phyloP scores from a whole-genome alignment of 352 stramenopile genomes.

The Phytophthora lateralis region DNA sequence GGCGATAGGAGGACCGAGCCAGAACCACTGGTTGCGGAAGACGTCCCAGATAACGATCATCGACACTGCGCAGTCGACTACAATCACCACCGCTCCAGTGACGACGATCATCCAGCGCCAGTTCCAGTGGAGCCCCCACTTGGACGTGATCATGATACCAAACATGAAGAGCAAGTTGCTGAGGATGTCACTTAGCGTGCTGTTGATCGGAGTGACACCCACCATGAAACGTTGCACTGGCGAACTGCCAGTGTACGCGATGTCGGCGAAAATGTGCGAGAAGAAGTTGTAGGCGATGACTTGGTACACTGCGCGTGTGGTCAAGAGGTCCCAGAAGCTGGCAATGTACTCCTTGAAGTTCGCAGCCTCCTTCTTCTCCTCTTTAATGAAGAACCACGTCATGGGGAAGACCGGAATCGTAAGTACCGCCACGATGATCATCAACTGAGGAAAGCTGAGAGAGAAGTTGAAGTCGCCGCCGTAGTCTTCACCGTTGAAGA shows the following conservation, averaged over 20 bases:
- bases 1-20: constrained; percentile 34
- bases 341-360: constrained; percentile 30
- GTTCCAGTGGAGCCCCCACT: constrained; percentile 43
- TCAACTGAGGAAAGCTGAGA: constrained; percentile 52
- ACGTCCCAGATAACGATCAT: constrained; percentile 38
- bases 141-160: constrained; percentile 38
- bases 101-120: constrained; percentile 39
- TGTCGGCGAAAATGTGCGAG: constrained; percentile 28
- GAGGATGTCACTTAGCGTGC: constrained; percentile 30
- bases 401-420: constrained; percentile 23
- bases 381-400: constrained; percentile 40
- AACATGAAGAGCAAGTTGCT: constrained; percentile 30
- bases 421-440: constrained; percentile 40
- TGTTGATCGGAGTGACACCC: constrained; percentile 34
- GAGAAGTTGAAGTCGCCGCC: constrained; percentile 55
- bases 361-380: constrained; percentile 22
- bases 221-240: constrained; percentile 28
- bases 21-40: constrained; percentile 42
- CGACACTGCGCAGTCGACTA: constrained; percentile 22
- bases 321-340: constrained; percentile 31
- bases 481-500: constrained; percentile 60
- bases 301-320: constrained; percentile 41
- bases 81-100: constrained; percentile 24
- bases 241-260: constrained; percentile 30
- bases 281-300: constrained; percentile 40